Evolutionary conservation across 2,329 filamentous ascomycete species (phyloP).

Genomic region (Lachnellula subtilissima): DNA sequence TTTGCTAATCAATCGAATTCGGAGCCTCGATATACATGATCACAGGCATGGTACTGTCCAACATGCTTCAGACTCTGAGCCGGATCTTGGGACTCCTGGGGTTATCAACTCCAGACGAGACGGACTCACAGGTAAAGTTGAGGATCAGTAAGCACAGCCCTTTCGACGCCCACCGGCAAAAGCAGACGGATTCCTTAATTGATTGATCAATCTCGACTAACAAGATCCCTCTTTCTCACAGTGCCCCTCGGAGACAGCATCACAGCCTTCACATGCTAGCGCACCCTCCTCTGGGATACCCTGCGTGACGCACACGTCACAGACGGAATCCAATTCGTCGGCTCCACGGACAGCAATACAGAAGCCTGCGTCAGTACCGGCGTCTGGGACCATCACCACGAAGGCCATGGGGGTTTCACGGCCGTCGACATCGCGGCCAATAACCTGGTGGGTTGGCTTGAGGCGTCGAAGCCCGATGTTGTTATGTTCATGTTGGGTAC

Average conservation of each 20-base stretch:
- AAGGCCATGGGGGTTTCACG: slow-evolving; percentile 41
- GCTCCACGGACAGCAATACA: slow-evolving; percentile 36
- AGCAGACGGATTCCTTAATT: background rate
- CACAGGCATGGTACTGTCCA: too few species aligned
- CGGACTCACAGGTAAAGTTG: background rate
- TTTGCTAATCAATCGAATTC: too few species aligned
- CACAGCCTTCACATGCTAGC: slow-evolving; percentile 44
- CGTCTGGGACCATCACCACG: slow-evolving; percentile 38
- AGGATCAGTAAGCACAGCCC: background rate
- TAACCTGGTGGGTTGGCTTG: slow-evolving; percentile 37
- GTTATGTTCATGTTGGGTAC: slow-evolving; percentile 44
- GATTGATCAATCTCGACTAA: background rate
- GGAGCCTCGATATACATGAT: too few species aligned
- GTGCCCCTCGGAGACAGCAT: slow-evolving; percentile 42
- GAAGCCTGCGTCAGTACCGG: slow-evolving; percentile 32
- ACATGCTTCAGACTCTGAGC: too few species aligned
- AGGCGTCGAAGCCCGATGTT: slow-evolving; percentile 36
- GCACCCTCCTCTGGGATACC: slow-evolving; percentile 38
- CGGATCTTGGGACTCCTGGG: too few species aligned
- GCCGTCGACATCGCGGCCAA: slow-evolving; percentile 41
- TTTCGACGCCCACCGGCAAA: background rate
- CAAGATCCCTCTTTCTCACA: background rate
- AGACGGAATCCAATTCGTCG: slow-evolving; percentile 38
- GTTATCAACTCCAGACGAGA: too few species aligned
- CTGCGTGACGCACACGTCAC: slow-evolving; percentile 34